phyloP scores from a whole-genome alignment of 31 red algal genomes.

The Asparagopsis taxiformis region DNA sequence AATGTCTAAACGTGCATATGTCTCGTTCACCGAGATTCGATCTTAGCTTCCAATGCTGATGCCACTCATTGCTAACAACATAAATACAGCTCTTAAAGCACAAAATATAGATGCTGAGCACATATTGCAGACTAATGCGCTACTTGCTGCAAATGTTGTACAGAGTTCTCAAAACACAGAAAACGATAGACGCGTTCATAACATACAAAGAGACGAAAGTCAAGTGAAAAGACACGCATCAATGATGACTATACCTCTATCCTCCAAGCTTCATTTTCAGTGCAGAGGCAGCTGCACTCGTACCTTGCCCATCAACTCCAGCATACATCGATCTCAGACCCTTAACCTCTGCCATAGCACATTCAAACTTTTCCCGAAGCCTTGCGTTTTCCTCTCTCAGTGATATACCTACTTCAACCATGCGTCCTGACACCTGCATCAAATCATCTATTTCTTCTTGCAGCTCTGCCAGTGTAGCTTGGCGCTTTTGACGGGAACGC shows the following conservation, averaged over 20 bases:
- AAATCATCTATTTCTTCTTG: slow-evolving; percentile 58
- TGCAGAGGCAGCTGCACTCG: background rate
- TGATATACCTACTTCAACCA: slow-evolving; percentile 7
- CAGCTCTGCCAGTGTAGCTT: slow-evolving; percentile 35
- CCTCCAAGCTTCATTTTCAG: slow-evolving; percentile 8
- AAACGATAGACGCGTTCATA: background rate
- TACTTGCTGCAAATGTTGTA: too few species aligned
- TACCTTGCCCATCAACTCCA: background rate
- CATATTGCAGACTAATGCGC: too few species aligned
- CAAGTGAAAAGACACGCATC: background rate
- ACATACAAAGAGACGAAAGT: background rate
- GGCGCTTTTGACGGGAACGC: slow-evolving; percentile 44
- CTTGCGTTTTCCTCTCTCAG: slow-evolving; percentile 21
- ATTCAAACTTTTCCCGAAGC: slow-evolving; percentile 12
- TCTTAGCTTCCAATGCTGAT: too few species aligned
- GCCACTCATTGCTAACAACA: too few species aligned
- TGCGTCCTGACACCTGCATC: background rate
- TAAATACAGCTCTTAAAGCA: too few species aligned
- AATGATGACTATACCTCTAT: background rate
- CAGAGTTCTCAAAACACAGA: too few species aligned
- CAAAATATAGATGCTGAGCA: too few species aligned
- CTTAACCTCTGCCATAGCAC: background rate
- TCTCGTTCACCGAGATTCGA: too few species aligned
- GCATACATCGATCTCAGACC: background rate
- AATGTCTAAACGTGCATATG: too few species aligned